Conservation (phyloP, 306 rosid genomes). For the Trichosanthes truncata region DNA sequence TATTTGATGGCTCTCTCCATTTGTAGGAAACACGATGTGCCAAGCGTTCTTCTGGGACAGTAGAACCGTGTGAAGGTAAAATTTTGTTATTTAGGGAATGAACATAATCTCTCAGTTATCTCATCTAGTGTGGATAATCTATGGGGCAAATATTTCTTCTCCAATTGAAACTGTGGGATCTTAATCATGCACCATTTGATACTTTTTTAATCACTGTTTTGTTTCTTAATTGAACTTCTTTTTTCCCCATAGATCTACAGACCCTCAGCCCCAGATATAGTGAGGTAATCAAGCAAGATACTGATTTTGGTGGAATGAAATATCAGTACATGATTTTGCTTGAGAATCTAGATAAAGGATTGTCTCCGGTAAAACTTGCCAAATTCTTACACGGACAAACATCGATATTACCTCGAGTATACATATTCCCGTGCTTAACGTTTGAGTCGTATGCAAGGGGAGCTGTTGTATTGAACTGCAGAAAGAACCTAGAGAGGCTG, state of each 20-base stretch:
- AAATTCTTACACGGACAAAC: constrained; percentile 42
- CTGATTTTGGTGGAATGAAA: constrained; percentile 33
- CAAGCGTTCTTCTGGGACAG: constrained; percentile 1
- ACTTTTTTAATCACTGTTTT: neutral
- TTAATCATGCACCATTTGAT: neutral
- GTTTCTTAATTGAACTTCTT: neutral
- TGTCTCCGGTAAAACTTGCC: constrained; percentile 27
- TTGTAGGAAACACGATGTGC: constrained; percentile 31
- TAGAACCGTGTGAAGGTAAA: constrained; percentile 16
- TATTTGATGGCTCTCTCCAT: neutral
- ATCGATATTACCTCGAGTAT: constrained; percentile 34
- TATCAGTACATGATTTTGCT: constrained; percentile 35
- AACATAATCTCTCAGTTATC: neutral
- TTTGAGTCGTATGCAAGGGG: constrained; percentile 36
- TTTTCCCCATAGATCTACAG: neutral
- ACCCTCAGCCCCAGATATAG: neutral
- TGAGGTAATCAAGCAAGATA: constrained; percentile 23
- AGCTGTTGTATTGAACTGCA: constrained; percentile 33
- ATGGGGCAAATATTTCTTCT: neutral
- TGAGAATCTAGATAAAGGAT: constrained; percentile 53
- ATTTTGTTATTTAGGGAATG: neutral
- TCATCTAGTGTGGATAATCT: neutral
- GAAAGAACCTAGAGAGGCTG: constrained; percentile 27
- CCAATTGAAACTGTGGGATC: neutral
- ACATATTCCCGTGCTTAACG: constrained; percentile 34